These are phyloP conservation scores for Capsella bursapastoris DNA, from an alignment of 345 rosid genomes.

Conservation along the genomic window DNA sequence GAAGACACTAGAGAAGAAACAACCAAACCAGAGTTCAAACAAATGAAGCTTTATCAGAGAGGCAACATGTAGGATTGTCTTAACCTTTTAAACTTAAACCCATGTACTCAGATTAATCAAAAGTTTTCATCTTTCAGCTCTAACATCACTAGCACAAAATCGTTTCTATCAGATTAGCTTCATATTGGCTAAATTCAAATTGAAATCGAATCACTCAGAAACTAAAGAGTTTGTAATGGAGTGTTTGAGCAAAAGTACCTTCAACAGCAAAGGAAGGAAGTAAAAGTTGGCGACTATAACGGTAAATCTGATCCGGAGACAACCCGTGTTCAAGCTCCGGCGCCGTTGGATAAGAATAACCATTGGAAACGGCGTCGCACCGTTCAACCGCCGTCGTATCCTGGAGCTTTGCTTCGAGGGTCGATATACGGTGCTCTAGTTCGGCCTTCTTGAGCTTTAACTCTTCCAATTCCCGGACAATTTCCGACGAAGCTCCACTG, in stretches of 20 bases:
- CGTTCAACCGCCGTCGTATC: conserved; percentile 34
- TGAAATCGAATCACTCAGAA: not conserved
- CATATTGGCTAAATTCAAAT: not conserved
- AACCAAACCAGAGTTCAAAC: not conserved
- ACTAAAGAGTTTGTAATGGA: not conserved
- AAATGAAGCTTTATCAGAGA: not conserved
- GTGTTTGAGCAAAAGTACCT: conserved; percentile 51
- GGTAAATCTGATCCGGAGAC: conserved; percentile 68
- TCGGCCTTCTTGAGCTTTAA: conserved; percentile 57
- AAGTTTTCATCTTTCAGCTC: conserved; percentile 26
- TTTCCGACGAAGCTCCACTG: conserved; percentile 41
- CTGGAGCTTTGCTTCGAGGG: conserved; percentile 72
- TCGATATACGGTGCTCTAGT: conserved; percentile 65
- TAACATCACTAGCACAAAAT: not conserved
- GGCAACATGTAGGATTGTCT: too few species aligned
- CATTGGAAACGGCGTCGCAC: conserved; percentile 45
- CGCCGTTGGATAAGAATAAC: conserved; percentile 37
- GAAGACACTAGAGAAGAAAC: not conserved
- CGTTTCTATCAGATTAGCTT: not conserved
- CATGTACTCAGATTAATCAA: not conserved
- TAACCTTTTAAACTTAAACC: not conserved
- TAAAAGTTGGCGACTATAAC: conserved; percentile 94
- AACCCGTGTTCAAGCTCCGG: conserved; percentile 54
- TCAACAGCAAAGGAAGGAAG: conserved; percentile 88
- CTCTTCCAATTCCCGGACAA: conserved; percentile 52